Percentiles rank a stretch among this genome's conserved stretches.
These are phyloP conservation scores for Cladobotryum mycophilum DNA, from an alignment of 2,329 filamentous ascomycete species.

Conservation along the genomic window DNA sequence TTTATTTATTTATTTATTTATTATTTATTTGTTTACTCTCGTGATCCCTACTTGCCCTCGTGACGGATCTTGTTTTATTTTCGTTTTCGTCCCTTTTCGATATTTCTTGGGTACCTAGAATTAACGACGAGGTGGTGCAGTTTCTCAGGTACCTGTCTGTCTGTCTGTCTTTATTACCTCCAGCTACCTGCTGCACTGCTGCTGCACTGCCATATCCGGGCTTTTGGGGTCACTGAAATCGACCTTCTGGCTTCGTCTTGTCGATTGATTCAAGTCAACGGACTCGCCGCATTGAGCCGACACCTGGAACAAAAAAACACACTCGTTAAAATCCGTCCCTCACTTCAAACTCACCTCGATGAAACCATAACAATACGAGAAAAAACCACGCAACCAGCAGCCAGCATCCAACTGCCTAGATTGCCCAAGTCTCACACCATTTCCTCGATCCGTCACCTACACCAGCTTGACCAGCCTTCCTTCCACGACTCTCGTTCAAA, in stretches of 20 bases:
- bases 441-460: background rate
- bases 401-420: constrained; percentile 2
- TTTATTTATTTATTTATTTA: background rate
- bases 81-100: background rate
- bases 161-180: too few relatives aligned
- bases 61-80: background rate
- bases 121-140: background rate
- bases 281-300: constrained; percentile 2
- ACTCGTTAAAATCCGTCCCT: background rate
- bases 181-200: background rate
- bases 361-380: constrained; percentile 2
- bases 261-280: background rate
- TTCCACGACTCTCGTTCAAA: too few relatives aligned
- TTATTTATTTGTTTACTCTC: background rate
- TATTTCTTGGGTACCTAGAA: background rate
- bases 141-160: too few relatives aligned
- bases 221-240: background rate
- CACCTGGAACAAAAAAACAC: constrained; percentile 3
- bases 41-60: background rate
- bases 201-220: too few relatives aligned
- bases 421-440: background rate
- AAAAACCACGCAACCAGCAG: background rate
- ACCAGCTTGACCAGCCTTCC: background rate
- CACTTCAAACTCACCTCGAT: constrained; percentile 7
- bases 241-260: background rate